Percentiles rank a stretch among this genome's conserved stretches.
phyloP scores from a whole-genome alignment of 306 rosid genomes.

The Vigna hirtella region DNA sequence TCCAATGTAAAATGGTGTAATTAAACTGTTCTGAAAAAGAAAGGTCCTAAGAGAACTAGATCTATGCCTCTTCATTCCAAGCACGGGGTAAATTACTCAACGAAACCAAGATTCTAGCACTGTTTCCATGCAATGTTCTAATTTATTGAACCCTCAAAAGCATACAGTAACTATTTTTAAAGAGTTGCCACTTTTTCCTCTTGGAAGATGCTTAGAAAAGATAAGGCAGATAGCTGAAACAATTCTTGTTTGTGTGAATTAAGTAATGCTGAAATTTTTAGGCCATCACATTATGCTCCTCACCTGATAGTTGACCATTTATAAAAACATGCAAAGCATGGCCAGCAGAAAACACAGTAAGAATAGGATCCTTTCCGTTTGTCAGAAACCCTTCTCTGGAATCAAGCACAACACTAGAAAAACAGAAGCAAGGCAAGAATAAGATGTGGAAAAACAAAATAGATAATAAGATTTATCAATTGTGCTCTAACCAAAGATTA shows the following conservation, averaged over 20 bases:
- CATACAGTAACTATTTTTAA: not conserved
- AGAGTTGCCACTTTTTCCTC: not conserved
- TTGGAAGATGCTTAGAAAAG: conserved; percentile 2
- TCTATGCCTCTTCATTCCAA: conserved; percentile 10
- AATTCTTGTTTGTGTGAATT: conserved; percentile 7
- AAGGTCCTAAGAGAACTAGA: conserved; percentile 22
- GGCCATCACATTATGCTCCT: conserved; percentile 34
- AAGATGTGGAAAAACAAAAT: conserved; percentile 22
- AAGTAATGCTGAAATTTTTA: conserved; percentile 1
- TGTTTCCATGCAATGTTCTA: conserved; percentile 27
- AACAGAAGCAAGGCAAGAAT: conserved; percentile 23
- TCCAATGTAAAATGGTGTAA: conserved; percentile 3
- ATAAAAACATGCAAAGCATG: conserved; percentile 94
- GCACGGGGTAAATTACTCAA: conserved; percentile 16
- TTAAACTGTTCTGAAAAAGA: conserved; percentile 1
- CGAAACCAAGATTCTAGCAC: conserved; percentile 12
- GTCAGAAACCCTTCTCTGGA: conserved; percentile 74
- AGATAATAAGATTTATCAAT: conserved; percentile 16
- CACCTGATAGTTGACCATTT: conserved; percentile 87
- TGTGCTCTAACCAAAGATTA: not conserved
- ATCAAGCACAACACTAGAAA: conserved; percentile 73
- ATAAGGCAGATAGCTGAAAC: not conserved
- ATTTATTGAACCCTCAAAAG: conserved; percentile 11
- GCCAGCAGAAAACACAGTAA: conserved; percentile 88
- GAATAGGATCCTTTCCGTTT: conserved; percentile 70